A percentile compares a stretch with the other conserved stretches of the same genome.
Evolutionary conservation across 2,329 filamentous ascomycete species (phyloP).

Genomic region (Alternaria infectoria): DNA sequence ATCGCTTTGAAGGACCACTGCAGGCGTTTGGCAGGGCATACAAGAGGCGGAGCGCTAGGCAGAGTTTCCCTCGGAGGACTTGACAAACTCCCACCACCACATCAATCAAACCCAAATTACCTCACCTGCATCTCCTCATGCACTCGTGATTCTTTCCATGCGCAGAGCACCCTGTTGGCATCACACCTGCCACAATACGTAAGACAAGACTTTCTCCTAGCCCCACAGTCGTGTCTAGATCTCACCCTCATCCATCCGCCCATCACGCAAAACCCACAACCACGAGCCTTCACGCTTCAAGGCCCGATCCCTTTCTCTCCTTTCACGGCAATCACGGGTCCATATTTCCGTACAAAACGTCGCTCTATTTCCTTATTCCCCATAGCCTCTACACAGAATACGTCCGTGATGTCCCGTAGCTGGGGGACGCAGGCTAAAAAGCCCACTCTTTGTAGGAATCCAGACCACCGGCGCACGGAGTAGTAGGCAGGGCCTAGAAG

Average conservation of each 20-base stretch:
- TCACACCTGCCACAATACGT: slow-evolving; percentile 1
- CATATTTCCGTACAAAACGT: background rate
- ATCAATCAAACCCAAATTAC: background rate
- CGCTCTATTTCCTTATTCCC: slow-evolving; percentile 4
- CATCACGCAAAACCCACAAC: background rate
- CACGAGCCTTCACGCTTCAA: background rate
- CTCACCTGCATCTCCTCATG: background rate
- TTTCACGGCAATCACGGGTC: slow-evolving; percentile 1
- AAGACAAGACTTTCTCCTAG: slow-evolving; percentile 1
- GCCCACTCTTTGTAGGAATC: background rate
- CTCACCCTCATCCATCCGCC: background rate
- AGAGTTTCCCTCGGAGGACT: slow-evolving; percentile 1
- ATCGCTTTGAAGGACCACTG: background rate
- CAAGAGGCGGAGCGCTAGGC: background rate
- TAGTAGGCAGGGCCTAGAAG: background rate
- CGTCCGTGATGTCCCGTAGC: background rate
- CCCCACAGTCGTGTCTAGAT: slow-evolving; percentile 12
- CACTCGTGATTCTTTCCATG: background rate
- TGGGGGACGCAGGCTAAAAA: background rate
- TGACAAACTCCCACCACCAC: background rate
- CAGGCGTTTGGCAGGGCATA: slow-evolving; percentile 6
- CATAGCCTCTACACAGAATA: background rate
- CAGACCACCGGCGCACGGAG: background rate
- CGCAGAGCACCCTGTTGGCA: background rate
- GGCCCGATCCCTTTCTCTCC: background rate